A percentile compares a stretch with the other conserved stretches of the same genome.
Conservation (phyloP, 2,329 filamentous ascomycete genomes). For the Arthrocladium fulminans region DNA sequence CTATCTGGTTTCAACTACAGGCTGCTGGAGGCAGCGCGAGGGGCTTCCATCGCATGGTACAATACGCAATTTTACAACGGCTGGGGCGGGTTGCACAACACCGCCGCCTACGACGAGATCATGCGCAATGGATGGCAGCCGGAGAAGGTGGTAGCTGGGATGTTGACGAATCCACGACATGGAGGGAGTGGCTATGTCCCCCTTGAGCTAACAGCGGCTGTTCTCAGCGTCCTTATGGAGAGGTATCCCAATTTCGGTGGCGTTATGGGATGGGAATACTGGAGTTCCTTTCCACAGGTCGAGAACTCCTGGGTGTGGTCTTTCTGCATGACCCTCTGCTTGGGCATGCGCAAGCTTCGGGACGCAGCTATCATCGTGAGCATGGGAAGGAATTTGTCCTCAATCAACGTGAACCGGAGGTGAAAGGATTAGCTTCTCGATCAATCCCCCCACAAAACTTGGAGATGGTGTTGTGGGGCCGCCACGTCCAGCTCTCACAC, state of each 20-base stretch:
- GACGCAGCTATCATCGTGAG: slow-evolving; percentile 27
- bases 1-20: slow-evolving; percentile 77
- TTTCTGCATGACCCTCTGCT: slow-evolving; percentile 50
- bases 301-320: slow-evolving; percentile 71
- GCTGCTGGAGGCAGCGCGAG: slow-evolving; percentile 59
- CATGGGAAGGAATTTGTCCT: slow-evolving; percentile 26
- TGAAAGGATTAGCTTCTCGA: background rate
- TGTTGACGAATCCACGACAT: slow-evolving; percentile 70
- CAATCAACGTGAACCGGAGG: slow-evolving; percentile 11
- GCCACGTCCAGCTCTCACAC: background rate
- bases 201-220: slow-evolving; percentile 47
- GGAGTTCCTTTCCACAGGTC: slow-evolving; percentile 62
- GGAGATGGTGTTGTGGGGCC: background rate
- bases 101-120: slow-evolving; percentile 35
- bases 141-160: slow-evolving; percentile 65
- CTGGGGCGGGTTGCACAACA: slow-evolving; percentile 60
- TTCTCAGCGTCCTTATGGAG: slow-evolving; percentile 49
- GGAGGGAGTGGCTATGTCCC: slow-evolving; percentile 57
- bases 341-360: slow-evolving; percentile 35
- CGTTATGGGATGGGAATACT: slow-evolving; percentile 94
- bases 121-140: slow-evolving; percentile 57
- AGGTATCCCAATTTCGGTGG: slow-evolving; percentile 67
- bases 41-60: slow-evolving; percentile 67
- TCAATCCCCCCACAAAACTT: background rate
- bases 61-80: slow-evolving; percentile 92